These are phyloP conservation scores for Xylaria intraflava DNA, from an alignment of 495 filamentous ascomycete genomes.

Conservation along the genomic window DNA sequence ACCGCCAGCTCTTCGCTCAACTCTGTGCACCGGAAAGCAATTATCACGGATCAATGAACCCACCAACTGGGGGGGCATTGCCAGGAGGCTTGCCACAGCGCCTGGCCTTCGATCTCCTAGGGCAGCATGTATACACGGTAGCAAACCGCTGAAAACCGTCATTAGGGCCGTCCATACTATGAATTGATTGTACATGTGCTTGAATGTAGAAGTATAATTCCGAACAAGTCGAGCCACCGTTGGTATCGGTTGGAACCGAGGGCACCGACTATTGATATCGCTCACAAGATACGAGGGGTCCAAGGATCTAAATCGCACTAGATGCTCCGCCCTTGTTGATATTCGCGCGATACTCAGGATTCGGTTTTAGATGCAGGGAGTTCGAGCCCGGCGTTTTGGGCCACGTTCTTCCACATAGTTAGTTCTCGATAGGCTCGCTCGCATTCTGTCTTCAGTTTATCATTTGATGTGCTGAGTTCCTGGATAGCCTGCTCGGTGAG, in stretches of 20 bases:
- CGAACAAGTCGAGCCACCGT: neutral
- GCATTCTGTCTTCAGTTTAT: conserved; percentile 79
- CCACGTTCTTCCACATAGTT: conserved; percentile 79
- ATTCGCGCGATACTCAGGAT: neutral
- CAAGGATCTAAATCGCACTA: neutral
- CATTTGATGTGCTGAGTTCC: conserved; percentile 80
- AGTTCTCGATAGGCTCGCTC: conserved; percentile 67
- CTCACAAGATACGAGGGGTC: neutral
- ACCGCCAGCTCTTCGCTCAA: conserved; percentile 1
- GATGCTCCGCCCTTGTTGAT: neutral
- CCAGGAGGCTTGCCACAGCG: neutral
- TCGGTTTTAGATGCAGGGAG: conserved; percentile 39
- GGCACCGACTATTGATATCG: neutral
- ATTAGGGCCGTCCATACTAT: conserved; percentile 3
- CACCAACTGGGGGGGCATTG: neutral
- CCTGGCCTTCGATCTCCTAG: neutral
- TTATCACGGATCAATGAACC: neutral
- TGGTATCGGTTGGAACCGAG: neutral
- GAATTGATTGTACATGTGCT: neutral
- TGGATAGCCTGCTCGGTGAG: conserved; percentile 89
- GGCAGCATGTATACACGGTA: neutral
- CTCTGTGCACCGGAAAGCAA: neutral
- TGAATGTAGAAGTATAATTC: neutral
- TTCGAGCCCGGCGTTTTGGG: conserved; percentile 65
- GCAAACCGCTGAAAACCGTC: neutral